Percentiles rank a stretch among this genome's conserved stretches.
phyloP scores from a whole-genome alignment of 1,284 basidiomycete species.

The Malassezia equina region DNA sequence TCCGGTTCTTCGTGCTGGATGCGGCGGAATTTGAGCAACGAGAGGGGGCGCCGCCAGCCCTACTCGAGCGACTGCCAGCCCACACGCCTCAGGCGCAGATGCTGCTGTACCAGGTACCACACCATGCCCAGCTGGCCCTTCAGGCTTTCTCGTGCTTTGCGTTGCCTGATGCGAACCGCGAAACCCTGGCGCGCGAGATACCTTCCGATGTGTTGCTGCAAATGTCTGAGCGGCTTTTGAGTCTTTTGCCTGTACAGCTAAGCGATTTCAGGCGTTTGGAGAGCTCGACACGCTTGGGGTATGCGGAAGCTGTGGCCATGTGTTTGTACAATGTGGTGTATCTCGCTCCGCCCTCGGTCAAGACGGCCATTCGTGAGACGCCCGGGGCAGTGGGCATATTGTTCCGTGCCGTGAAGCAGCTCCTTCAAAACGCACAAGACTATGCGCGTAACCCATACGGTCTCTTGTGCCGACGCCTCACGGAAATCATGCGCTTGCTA shows the following conservation, averaged over 20 bases:
- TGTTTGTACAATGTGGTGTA: slow-evolving; percentile 77
- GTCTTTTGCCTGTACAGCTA: slow-evolving; percentile 68
- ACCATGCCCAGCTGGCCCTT: slow-evolving; percentile 64
- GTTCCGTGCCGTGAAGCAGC: slow-evolving; percentile 50
- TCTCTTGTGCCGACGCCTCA: slow-evolving; percentile 62
- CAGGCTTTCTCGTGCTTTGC: slow-evolving; percentile 71
- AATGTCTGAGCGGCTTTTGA: slow-evolving; percentile 63
- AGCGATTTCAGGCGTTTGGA: slow-evolving; percentile 66
- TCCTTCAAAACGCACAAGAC: slow-evolving; percentile 53
- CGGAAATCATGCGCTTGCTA: slow-evolving; percentile 73
- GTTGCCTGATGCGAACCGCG: slow-evolving; percentile 68
- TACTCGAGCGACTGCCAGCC: slow-evolving; percentile 8
- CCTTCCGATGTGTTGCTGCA: slow-evolving; percentile 56
- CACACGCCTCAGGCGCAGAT: not conserved
- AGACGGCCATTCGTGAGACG: slow-evolving; percentile 58
- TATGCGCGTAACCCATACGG: slow-evolving; percentile 55
- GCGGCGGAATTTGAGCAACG: slow-evolving; percentile 59
- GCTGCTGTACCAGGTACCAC: slow-evolving; percentile 49
- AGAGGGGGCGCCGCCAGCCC: slow-evolving; percentile 50
- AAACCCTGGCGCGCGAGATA: slow-evolving; percentile 59
- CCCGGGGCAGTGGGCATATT: slow-evolving; percentile 49
- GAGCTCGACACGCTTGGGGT: slow-evolving; percentile 60
- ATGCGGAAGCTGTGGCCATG: slow-evolving; percentile 68
- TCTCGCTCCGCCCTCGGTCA: slow-evolving; percentile 64
- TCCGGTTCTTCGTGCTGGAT: slow-evolving; percentile 68